Base-by-base conservation (phyloP, 129 eudicot genomes). In the Helianthus tuberosus region DNA sequence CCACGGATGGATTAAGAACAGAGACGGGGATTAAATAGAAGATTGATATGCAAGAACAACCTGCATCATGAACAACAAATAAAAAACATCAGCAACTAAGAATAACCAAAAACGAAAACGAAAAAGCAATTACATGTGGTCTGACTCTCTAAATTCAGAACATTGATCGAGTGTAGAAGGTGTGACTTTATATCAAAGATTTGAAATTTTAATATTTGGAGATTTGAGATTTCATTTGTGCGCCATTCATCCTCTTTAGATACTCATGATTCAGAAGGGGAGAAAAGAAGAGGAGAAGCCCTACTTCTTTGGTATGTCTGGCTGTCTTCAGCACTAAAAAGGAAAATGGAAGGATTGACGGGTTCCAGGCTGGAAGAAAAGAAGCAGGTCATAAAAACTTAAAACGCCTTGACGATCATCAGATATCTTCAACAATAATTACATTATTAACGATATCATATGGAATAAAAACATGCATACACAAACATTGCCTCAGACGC, bases 391-490 rank as follows among this genome's bases (percentile, higher is more conserved):
- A 73, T 5, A 50, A n/a, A 53, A 43, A 25, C 47, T 53, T 39
- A 20, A 75, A 65, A 64, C 72, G 23, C 55, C 7, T 25, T 25
- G 29, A 25, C 2, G 15, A 44, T 76, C 60, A 59, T 44, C 46
- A 53, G 5, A 9, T 25, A 25, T 43, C 67, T 54, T 57, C 38
- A 76, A 36, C 6, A 39, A 39, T 11, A 69, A 5, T 69, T 23
- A 1, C 29, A 25, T 25, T 25, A 25, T 25, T 0, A 58, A 20
- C 13, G 32, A 17, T 0, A 29, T 59, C 44, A n/a, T 23, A 64
- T 35, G 12, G 15, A 67, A 58, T 35, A 20, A 68, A 67, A 58
- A 35, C 74, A 71, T 44, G 60, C 65, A 65, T 72, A 66, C 13
- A 59, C 27, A 36, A 70, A 2, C 38, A 70, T 49, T 3, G 61